Conservation (phyloP, 2,329 filamentous ascomycete genomes). For the Pezizomycotina sp. region DNA sequence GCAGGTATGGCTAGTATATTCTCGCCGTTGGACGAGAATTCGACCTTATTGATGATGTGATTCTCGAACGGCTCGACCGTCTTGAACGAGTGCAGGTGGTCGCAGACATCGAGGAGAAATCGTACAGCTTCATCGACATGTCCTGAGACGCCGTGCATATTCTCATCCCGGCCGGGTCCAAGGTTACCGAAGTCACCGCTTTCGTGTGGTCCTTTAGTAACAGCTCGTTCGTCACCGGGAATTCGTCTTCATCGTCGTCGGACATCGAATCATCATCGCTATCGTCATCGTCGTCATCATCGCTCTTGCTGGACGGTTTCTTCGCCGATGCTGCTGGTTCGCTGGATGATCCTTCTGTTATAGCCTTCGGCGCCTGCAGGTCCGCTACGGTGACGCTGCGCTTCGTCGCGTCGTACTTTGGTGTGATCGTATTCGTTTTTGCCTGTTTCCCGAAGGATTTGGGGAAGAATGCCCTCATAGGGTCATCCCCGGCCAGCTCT, state of each 20-base stretch:
- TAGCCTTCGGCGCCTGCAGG: slow-evolving; percentile 21
- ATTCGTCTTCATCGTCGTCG: slow-evolving; percentile 60
- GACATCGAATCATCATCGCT: slow-evolving; percentile 44
- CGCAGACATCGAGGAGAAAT: slow-evolving; percentile 89
- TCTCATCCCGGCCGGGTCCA: slow-evolving; percentile 71
- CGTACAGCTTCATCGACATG: slow-evolving; percentile 79
- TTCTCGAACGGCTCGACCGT: slow-evolving; percentile 73
- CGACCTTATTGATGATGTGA: slow-evolving; percentile 70
- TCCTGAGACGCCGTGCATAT: slow-evolving; percentile 84
- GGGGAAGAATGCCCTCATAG: slow-evolving; percentile 61
- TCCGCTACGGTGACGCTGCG: slow-evolving; percentile 14
- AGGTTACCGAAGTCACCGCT: slow-evolving; percentile 63
- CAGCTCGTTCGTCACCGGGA: slow-evolving; percentile 78
- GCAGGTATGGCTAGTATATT: slow-evolving; percentile 66
- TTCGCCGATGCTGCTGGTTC: slow-evolving; percentile 6
- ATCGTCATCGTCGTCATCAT: slow-evolving; percentile 34
- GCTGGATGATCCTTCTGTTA: slow-evolving; percentile 23
- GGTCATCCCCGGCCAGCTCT: slow-evolving; percentile 45
- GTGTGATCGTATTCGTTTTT: slow-evolving; percentile 25
- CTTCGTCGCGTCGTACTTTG: slow-evolving; percentile 17
- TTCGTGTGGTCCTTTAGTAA: slow-evolving; percentile 83
- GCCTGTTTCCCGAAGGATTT: slow-evolving; percentile 71
- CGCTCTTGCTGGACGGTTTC: slow-evolving; percentile 15
- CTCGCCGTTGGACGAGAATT: slow-evolving; percentile 40
- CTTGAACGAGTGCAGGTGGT: slow-evolving; percentile 84